Evolutionary conservation across 805 yeast species (phyloP).

Genomic region (Sungouiozyma intestinalis): DNA sequence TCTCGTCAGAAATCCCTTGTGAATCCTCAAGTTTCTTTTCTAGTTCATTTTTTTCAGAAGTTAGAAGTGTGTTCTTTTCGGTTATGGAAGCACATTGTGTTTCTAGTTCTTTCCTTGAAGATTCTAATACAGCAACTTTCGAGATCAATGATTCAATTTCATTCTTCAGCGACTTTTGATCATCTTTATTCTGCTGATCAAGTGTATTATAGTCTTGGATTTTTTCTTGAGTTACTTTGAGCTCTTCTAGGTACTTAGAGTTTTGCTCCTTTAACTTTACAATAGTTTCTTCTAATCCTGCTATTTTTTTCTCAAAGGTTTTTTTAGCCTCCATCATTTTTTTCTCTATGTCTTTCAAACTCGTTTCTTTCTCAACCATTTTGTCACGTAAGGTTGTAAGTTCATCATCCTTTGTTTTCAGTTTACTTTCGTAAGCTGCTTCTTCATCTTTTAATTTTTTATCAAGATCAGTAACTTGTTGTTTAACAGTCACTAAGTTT

Average conservation of each 20-base stretch:
- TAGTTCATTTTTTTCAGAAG: neutral
- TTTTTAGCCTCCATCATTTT: slow-evolving; percentile 2
- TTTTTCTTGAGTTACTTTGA: neutral
- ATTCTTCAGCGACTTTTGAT: neutral
- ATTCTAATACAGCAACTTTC: neutral
- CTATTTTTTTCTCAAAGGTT: slow-evolving; percentile 1
- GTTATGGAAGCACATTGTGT: neutral
- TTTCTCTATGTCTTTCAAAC: neutral
- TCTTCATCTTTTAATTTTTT: slow-evolving; percentile 3
- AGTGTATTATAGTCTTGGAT: neutral
- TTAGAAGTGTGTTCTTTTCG: neutral
- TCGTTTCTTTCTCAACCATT: slow-evolving; percentile 1
- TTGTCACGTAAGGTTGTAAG: slow-evolving; percentile 4
- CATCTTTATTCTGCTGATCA: neutral
- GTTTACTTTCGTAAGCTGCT: slow-evolving; percentile 1
- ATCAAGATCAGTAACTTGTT: neutral
- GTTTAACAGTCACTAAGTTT: neutral
- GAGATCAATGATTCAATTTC: neutral
- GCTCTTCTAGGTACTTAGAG: neutral
- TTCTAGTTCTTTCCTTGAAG: neutral
- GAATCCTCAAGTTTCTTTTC: neutral
- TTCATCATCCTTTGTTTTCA: slow-evolving; percentile 4
- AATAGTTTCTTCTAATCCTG: neutral
- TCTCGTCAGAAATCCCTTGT: neutral
- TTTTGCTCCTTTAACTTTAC: neutral